Evolutionary conservation across 176 grass and related monocot species (phyloP).

Genomic region (Juncus effusus): DNA sequence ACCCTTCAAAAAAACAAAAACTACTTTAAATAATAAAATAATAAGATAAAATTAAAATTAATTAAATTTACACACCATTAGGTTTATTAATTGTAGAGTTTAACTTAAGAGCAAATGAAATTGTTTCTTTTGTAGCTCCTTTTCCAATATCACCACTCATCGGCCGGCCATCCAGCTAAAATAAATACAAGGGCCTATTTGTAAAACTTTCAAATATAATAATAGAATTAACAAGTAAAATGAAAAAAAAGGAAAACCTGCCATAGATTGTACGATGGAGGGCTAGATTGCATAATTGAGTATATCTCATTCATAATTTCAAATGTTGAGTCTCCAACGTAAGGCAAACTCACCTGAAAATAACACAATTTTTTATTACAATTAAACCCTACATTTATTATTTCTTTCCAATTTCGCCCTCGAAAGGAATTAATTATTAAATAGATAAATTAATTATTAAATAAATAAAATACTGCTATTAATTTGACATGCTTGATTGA

Average conservation of each 20-base stretch:
- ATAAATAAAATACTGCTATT: slow-evolving; percentile 55
- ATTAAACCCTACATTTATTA: background rate
- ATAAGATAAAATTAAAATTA: no score
- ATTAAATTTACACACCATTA: slow-evolving; percentile 46
- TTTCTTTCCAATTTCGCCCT: no score
- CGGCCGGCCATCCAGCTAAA: slow-evolving; percentile 77
- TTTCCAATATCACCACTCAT: slow-evolving; percentile 89
- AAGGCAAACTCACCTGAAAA: slow-evolving; percentile 74
- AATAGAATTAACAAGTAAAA: no score
- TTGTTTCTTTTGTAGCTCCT: slow-evolving; percentile 79
- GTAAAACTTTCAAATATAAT: no score
- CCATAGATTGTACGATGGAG: slow-evolving; percentile 78
- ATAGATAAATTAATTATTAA: no score
- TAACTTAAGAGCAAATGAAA: slow-evolving; percentile 74
- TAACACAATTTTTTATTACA: background rate
- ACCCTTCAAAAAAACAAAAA: slow-evolving; percentile 54
- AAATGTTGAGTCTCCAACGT: slow-evolving; percentile 57
- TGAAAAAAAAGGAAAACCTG: slow-evolving; percentile 49
- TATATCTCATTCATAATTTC: slow-evolving; percentile 60
- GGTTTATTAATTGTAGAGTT: slow-evolving; percentile 49
- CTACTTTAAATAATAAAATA: slow-evolving; percentile 1
- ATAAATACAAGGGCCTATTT: background rate
- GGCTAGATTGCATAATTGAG: slow-evolving; percentile 40
- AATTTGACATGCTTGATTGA: slow-evolving; percentile 64
- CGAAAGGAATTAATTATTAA: no score